A percentile compares a stretch with the other conserved stretches of the same genome.
phyloP scores from a whole-genome alignment of 257 asterid species.

The Parsonsia alboflavescens region DNA sequence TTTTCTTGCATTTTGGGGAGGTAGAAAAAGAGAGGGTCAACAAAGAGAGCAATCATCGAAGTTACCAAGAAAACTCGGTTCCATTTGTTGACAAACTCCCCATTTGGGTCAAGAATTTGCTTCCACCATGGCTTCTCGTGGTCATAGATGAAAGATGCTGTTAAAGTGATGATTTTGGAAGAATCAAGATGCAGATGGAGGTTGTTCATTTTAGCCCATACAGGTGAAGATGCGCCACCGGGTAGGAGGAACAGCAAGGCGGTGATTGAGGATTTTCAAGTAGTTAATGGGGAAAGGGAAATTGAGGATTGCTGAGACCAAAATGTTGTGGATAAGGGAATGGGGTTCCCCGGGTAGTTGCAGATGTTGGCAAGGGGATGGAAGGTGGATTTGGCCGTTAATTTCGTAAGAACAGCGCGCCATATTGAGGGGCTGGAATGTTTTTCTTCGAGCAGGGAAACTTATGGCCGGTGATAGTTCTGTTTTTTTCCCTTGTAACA shows the following conservation, averaged over 20 bases:
- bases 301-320: not conserved
- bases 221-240: not conserved
- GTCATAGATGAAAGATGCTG: conserved; percentile 40
- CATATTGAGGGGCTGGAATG: not conserved
- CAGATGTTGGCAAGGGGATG: not conserved
- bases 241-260: not conserved
- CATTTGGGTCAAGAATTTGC: conserved; percentile 66
- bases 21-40: conserved; percentile 76
- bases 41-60: conserved; percentile 59
- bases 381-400: not conserved
- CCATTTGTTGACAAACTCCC: conserved; percentile 58
- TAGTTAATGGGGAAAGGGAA: not conserved
- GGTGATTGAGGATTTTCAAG: not conserved
- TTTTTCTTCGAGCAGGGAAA: not conserved
- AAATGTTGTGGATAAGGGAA: conserved; percentile 22
- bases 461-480: no score
- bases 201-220: conserved; percentile 18
- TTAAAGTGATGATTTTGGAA: conserved; percentile 27
- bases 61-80: conserved; percentile 59
- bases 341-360: conserved; percentile 25
- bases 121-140: conserved; percentile 56
- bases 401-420: conserved; percentile 15
- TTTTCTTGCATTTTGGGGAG: conserved; percentile 38
- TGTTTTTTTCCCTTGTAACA: no score
- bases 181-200: conserved; percentile 23